Evolutionary conservation across 805 yeast species (phyloP), one percentile per base, ranked within the genome.

Genomic region (Barnettozyma populi): DNA sequence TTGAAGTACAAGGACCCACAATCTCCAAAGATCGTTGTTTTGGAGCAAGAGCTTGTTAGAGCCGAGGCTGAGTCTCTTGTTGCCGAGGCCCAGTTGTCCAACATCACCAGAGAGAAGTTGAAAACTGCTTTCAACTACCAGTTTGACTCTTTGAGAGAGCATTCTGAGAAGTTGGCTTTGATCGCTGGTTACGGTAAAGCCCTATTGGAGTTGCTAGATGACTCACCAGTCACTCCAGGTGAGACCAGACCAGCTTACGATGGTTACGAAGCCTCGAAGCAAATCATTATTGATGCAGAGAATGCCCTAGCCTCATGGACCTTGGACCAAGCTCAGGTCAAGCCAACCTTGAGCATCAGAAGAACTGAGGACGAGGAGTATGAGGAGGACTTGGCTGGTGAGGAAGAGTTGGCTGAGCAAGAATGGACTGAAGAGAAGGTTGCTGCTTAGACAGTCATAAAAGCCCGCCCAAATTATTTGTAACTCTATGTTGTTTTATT

Each of bases 171-270:
- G 76, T 79, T 87, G 60, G 98, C 98, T 45, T 77, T 94, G 61
- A 92, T 92, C 74, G 97, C 98, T 61, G 97, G 97, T 65, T 94
- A 94, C 78, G 98, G 98, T 75, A 92, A 92, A 78, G 97, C 97
- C 40, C 75, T 92, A 57, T 79, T 94, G 66, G 98, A 94, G 78
- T 82, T 92, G 65, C 80, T 92, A 68, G 98, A 92, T 69, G 98
- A 92, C 72, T 74, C 94, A 57, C 96, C 98, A 55, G 97, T 94
- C 56, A 92, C 97, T 58, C 99, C 99, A 55, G 99, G 99, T 76
- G 98, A 92, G 78, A 84, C 96, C 57, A 89, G 98, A 78, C 92
- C 96, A 43, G 92, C 96, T 52, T 92, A 94, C 72, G 98, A 94
- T 66, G 98, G 98, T 58, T 92, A 90, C 70, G 97, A 92, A 69